These are phyloP conservation scores for Cyberlindnera xylosilytica DNA, from an alignment of 805 yeast species.

Conservation along the genomic window DNA sequence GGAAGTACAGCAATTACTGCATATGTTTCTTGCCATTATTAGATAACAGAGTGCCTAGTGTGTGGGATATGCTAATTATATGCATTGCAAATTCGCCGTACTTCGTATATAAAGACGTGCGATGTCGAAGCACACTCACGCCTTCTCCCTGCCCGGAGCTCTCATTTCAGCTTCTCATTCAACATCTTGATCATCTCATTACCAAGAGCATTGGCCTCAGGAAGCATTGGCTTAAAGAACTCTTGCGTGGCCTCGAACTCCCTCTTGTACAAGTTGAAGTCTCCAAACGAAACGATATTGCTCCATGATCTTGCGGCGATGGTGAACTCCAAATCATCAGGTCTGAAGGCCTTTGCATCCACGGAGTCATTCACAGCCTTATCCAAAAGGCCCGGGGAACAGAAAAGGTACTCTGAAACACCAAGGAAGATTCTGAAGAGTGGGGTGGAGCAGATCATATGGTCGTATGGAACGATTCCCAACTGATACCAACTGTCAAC, in stretches of 20 bases:
- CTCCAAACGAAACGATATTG: constrained; percentile 70
- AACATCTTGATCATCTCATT: constrained; percentile 86
- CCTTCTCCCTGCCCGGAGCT: too few relatives aligned
- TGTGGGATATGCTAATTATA: too few relatives aligned
- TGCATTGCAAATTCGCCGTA: too few relatives aligned
- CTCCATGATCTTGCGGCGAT: constrained; percentile 90
- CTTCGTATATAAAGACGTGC: too few relatives aligned
- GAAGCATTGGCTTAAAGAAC: constrained; percentile 83
- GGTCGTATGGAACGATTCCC: constrained; percentile 90
- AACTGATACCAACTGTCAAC: constrained; percentile 91
- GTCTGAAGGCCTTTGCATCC: constrained; percentile 63
- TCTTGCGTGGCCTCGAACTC: constrained; percentile 77
- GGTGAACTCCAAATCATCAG: constrained; percentile 89
- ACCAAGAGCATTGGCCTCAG: constrained; percentile 85
- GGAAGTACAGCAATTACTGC: too few relatives aligned
- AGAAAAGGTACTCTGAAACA: constrained; percentile 86
- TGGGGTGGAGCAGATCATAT: constrained; percentile 95
- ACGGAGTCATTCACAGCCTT: constrained; percentile 73
- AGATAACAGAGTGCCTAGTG: too few relatives aligned
- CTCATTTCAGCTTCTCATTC: constrained; percentile 12
- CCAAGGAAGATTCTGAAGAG: constrained; percentile 88
- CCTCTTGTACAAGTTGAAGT: constrained; percentile 64
- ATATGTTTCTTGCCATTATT: too few relatives aligned
- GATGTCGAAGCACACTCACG: too few relatives aligned
- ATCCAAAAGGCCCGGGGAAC: constrained; percentile 80